A percentile compares a stretch with the other conserved stretches of the same genome.
These are phyloP conservation scores for Chrysosphaeria jannelii DNA, from an alignment of 2,329 filamentous ascomycete species.

Conservation along the genomic window DNA sequence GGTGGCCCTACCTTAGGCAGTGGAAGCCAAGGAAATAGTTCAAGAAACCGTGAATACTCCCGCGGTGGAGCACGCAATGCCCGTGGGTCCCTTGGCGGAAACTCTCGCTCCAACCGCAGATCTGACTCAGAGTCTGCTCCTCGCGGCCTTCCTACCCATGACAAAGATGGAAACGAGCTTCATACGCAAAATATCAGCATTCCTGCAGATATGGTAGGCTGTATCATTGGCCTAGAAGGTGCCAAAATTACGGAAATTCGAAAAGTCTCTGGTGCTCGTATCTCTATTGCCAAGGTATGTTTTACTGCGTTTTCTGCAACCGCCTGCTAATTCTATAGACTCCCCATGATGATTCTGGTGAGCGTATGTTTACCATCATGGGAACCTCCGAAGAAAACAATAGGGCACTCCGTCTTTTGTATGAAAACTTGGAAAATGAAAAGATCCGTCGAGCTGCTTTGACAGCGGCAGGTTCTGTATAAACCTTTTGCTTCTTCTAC, in stretches of 20 bases:
- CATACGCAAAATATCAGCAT: slow-evolving; percentile 99
- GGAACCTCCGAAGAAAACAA: slow-evolving; percentile 83
- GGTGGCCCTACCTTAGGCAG: slow-evolving; percentile 17
- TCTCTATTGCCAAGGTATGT: slow-evolving; percentile 71
- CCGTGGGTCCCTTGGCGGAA: slow-evolving; percentile 28
- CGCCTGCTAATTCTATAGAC: slow-evolving; percentile 16
- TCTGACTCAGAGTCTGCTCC: slow-evolving; percentile 56
- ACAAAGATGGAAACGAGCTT: slow-evolving; percentile 89
- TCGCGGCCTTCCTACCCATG: slow-evolving; percentile 62
- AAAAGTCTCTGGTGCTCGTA: slow-evolving; percentile 83
- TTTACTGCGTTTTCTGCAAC: neutral
- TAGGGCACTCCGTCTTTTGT: slow-evolving; percentile 79
- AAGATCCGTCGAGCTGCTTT: slow-evolving; percentile 99
- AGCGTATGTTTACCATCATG: slow-evolving; percentile 99
- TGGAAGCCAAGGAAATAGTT: slow-evolving; percentile 11
- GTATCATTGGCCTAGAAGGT: slow-evolving; percentile 85
- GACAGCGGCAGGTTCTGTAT: too few species aligned
- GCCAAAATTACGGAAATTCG: slow-evolving; percentile 98
- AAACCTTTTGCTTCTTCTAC: too few species aligned
- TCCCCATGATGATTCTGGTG: slow-evolving; percentile 85
- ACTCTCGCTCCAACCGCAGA: slow-evolving; percentile 46
- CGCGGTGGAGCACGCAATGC: too few species aligned
- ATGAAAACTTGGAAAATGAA: slow-evolving; percentile 96
- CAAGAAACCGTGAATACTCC: slow-evolving; percentile 9
- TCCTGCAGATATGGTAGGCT: slow-evolving; percentile 96